Conservation (phyloP, 805 yeast species). For the Hanseniaspora pseudoguilliermondii region DNA sequence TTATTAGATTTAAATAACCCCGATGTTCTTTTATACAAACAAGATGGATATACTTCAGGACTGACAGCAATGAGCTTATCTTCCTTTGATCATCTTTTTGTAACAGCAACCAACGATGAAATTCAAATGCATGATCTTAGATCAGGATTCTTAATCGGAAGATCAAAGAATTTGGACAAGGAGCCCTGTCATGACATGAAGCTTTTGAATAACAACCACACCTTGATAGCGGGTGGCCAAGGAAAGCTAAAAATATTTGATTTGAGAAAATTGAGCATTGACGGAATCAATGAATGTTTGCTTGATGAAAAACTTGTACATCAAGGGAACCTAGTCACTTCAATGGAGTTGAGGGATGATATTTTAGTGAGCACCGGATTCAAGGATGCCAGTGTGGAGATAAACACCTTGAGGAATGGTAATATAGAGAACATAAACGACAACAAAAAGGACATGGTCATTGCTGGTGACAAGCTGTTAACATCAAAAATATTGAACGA, state of each 20-base stretch:
- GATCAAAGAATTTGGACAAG: not conserved
- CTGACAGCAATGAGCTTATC: not conserved
- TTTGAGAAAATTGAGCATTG: not conserved
- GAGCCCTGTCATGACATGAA: constrained; percentile 4
- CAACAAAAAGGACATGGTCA: not conserved
- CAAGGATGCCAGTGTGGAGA: not conserved
- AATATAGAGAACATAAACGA: not conserved
- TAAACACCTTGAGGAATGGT: not conserved
- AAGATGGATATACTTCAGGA: constrained; percentile 2
- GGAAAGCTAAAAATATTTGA: constrained; percentile 6
- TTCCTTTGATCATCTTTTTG: not conserved
- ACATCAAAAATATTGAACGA: not conserved
- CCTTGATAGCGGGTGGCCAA: not conserved
- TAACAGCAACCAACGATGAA: not conserved
- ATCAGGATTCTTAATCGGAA: not conserved
- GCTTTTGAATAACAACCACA: not conserved
- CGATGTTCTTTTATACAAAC: not conserved
- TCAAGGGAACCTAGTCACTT: constrained; percentile 5
- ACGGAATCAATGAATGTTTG: not conserved
- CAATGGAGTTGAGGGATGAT: not conserved
- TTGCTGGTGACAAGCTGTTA: constrained; percentile 1
- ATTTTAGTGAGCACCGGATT: not conserved
- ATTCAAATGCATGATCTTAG: constrained; percentile 6
- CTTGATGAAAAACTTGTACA: not conserved
- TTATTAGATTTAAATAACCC: not conserved